Percentiles rank a stretch among this genome's conserved stretches.
phyloP scores from a whole-genome alignment of 306 rosid species.

The Quercus robur region DNA sequence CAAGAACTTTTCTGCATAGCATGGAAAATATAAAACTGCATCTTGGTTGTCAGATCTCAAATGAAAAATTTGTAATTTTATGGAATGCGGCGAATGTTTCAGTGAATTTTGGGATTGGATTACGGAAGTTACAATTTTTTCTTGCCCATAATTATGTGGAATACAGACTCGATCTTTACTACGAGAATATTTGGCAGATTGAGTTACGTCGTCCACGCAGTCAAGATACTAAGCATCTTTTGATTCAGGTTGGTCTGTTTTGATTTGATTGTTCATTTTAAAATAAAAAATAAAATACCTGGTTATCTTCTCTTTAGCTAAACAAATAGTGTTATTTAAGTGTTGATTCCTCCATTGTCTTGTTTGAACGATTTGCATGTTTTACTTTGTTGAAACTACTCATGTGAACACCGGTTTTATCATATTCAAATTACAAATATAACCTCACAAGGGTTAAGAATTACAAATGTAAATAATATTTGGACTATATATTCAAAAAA shows the following conservation, averaged over 20 bases:
- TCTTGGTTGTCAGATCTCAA: slow-evolving; percentile 67
- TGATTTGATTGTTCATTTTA: neutral
- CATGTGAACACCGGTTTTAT: too few species aligned
- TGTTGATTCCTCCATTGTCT: neutral
- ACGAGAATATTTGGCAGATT: slow-evolving; percentile 68
- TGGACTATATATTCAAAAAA: too few species aligned
- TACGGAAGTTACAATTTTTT: slow-evolving; percentile 38
- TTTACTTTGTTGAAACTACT: neutral
- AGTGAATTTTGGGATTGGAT: slow-evolving; percentile 48
- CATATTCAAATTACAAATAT: too few species aligned
- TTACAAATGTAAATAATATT: too few species aligned
- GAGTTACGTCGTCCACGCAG: slow-evolving; percentile 44
- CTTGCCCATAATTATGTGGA: slow-evolving; percentile 14
- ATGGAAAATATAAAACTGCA: slow-evolving; percentile 29
- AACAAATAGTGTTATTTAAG: neutral
- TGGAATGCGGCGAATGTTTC: slow-evolving; percentile 35
- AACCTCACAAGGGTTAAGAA: too few species aligned
- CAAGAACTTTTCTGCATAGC: slow-evolving; percentile 22
- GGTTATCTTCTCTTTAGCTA: neutral
- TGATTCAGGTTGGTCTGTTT: slow-evolving; percentile 59
- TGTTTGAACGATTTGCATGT: neutral
- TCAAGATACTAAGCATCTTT: slow-evolving; percentile 40
- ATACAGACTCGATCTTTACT: slow-evolving; percentile 52
- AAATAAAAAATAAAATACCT: neutral
- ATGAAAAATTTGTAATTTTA: slow-evolving; percentile 34